Conservation (phyloP, 2,329 filamentous ascomycete species). For the Phaeosphaeria sp. region DNA sequence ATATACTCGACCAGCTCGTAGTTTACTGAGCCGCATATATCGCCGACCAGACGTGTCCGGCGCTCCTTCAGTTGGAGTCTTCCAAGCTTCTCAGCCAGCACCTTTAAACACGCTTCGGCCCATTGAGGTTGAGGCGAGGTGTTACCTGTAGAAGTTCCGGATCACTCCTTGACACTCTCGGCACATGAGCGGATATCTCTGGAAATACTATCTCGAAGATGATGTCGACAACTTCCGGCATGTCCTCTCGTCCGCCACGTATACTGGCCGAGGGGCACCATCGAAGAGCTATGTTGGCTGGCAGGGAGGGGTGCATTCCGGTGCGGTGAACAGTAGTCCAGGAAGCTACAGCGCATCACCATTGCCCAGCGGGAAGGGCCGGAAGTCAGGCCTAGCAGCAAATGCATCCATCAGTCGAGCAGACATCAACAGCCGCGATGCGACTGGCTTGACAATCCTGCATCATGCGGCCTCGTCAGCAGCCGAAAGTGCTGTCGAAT, state of each 20-base stretch:
- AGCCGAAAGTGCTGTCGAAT: constrained; percentile 71
- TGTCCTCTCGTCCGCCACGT: constrained; percentile 77
- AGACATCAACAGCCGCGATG: constrained; percentile 86
- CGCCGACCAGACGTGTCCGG: constrained; percentile 33
- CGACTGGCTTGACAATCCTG: constrained; percentile 80
- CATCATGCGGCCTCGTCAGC: constrained; percentile 83
- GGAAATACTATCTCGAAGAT: constrained; percentile 96
- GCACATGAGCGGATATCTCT: constrained; percentile 95
- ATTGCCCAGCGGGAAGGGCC: constrained; percentile 43
- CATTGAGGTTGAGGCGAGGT: constrained; percentile 88
- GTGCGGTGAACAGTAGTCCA: constrained; percentile 55
- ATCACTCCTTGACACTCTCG: constrained; percentile 43
- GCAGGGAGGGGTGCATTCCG: constrained; percentile 37
- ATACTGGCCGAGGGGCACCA: constrained; percentile 61
- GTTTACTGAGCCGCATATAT: constrained; percentile 21
- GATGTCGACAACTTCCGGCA: constrained; percentile 95
- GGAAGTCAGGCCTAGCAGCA: constrained; percentile 30
- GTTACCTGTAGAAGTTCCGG: constrained; percentile 65
- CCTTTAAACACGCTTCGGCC: constrained; percentile 95
- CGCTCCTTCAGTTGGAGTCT: constrained; percentile 40
- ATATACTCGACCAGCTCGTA: background rate
- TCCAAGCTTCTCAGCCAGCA: constrained; percentile 59
- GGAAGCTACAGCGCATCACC: constrained; percentile 56
- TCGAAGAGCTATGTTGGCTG: constrained; percentile 56
- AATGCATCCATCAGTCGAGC: constrained; percentile 59